Conservation (phyloP, 495 filamentous ascomycete genomes). For the Lasiosphaeria hispida region DNA sequence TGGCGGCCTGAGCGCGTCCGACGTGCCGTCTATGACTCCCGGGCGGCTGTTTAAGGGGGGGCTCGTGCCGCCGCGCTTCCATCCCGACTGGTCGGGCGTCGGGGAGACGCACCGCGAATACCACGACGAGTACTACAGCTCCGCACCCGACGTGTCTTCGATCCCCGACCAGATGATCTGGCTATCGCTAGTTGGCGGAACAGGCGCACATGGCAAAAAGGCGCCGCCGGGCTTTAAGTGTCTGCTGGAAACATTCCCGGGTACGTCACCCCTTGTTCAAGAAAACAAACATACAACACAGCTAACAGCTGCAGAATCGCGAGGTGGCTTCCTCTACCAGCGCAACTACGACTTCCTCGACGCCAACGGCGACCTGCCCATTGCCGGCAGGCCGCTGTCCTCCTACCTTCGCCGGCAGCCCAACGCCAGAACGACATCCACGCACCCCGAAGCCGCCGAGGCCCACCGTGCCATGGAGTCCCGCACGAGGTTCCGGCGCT, state of each 20-base stretch:
- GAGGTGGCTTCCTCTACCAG: neutral
- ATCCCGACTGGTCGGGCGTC: constrained; percentile 1
- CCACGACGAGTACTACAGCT: neutral
- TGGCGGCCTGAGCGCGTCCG: neutral
- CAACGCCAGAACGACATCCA: neutral
- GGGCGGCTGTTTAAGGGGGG: neutral
- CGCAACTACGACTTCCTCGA: neutral
- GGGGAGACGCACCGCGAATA: neutral
- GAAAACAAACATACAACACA: too few relatives aligned
- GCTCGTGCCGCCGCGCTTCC: neutral
- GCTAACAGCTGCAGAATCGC: neutral
- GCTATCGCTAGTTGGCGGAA: neutral
- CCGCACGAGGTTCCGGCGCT: neutral
- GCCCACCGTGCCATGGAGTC: constrained; percentile 7
- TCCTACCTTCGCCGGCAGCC: neutral
- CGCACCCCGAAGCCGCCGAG: neutral
- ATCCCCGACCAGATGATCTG: neutral
- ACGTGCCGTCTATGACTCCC: neutral
- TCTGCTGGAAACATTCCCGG: neutral
- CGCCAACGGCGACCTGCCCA: neutral
- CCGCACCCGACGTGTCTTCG: neutral
- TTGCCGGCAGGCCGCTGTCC: neutral
- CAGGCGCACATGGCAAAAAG: neutral
- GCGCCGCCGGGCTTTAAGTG: neutral
- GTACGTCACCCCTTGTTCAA: neutral